Percentiles rank a stretch among this genome's conserved stretches.
Evolutionary conservation across 192 early-diverging fungal genomes (phyloP).

Genomic region (Backusella parvicylindrica): DNA sequence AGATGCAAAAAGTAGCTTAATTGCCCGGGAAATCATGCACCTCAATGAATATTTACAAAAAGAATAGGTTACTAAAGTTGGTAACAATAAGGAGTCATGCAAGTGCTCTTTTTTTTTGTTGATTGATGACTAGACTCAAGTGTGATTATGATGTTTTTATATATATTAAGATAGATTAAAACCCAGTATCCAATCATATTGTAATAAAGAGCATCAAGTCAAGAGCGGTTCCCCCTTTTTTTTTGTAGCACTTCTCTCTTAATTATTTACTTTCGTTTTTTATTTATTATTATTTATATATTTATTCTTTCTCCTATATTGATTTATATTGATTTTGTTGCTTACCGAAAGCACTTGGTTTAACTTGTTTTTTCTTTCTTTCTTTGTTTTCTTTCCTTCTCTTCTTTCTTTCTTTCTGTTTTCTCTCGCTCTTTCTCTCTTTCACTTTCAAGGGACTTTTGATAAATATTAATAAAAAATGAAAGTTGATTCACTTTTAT

Average conservation of each 20-base stretch:
- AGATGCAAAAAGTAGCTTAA: neutral
- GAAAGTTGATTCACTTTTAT: conserved; percentile 6
- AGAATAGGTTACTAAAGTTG: neutral
- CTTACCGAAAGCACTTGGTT: neutral
- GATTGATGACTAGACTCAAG: neutral
- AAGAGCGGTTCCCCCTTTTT: neutral
- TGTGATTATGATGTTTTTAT: neutral
- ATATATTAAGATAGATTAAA: neutral
- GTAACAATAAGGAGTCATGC: neutral
- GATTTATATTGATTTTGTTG: neutral
- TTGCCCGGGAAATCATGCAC: neutral
- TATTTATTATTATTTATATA: neutral
- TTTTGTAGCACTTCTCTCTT: neutral
- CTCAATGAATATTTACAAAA: neutral
- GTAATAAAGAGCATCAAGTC: neutral
- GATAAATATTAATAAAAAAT: neutral
- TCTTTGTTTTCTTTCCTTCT: neutral
- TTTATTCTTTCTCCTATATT: neutral
- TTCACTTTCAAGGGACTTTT: neutral
- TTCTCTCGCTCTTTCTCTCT: neutral
- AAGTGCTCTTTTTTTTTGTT: neutral
- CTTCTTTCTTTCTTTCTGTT: neutral
- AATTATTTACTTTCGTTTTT: neutral
- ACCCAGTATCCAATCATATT: neutral
- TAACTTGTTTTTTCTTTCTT: neutral